Evolutionary conservation across 129 eudicot genomes (phyloP).

Genomic region (Helianthus tuberosus): DNA sequence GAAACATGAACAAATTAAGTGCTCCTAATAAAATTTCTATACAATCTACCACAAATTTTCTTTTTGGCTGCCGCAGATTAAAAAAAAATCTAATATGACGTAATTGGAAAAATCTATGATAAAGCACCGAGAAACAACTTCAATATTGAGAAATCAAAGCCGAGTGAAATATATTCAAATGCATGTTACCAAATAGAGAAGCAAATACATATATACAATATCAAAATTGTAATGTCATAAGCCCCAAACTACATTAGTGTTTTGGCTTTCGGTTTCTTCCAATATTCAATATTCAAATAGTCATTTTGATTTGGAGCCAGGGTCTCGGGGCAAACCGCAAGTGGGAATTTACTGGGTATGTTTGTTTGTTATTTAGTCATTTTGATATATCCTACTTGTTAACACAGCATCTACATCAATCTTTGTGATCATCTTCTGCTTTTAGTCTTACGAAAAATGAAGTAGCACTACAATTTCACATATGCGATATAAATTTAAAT

Average conservation of each 20-base stretch:
- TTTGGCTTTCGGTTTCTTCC: constrained; percentile 7
- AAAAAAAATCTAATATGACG: constrained; percentile 6
- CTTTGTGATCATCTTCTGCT: too few relatives aligned
- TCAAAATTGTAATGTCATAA: not conserved
- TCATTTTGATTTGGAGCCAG: too few relatives aligned
- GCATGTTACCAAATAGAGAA: not conserved
- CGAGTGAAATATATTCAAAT: not conserved
- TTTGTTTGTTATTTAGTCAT: not conserved
- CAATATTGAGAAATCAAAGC: not conserved
- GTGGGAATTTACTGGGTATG: too few relatives aligned
- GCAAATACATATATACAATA: not conserved
- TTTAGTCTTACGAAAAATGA: not conserved
- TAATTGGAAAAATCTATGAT: not conserved
- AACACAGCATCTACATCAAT: not conserved
- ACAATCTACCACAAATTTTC: not conserved
- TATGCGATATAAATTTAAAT: too few relatives aligned
- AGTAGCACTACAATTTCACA: not conserved
- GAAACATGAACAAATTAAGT: constrained; percentile 14
- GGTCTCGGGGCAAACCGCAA: too few relatives aligned
- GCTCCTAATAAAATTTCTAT: constrained; percentile 6
- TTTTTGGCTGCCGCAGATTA: not conserved
- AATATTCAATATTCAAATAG: too few relatives aligned
- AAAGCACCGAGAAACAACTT: not conserved
- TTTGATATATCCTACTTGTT: not conserved
- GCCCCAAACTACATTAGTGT: constrained; percentile 3